Base-by-base conservation (phyloP, 2,329 filamentous ascomycete species). In the Fusarium sp. region DNA sequence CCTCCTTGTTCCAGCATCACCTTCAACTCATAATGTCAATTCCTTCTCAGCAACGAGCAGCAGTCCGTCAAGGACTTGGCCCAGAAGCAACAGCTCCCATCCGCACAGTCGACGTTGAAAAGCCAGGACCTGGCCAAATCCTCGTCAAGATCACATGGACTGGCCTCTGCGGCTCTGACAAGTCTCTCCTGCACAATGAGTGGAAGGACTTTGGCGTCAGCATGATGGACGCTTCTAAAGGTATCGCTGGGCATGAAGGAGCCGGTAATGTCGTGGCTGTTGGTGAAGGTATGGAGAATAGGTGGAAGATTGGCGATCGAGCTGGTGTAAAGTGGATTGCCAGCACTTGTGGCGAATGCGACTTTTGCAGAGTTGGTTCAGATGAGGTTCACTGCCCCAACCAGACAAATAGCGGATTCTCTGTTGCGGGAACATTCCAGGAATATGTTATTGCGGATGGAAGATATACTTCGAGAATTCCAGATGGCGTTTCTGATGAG, bases 291-390 rank as follows among this genome's bases (percentile, higher is more conserved):
- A 94, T 95, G 74, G 84, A 88, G 2, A 92, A 94, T 72, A 84
- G 95, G 63, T 87, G 94, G 81, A 87, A 74, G 54, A 22, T 97
- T 78, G 94, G 95, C 75, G 94, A 97, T 77, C 87, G 94, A 73
- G 95, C 90, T 63, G 95, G 95, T 79, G 89, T 98, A 81, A 97
- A 93, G 86, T 97, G 94, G 94, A 87, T 97, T 78, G 95, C 97
- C 81, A 93, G 93, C 66, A 91, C 92, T 17, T 98, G 95, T 82
- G 87, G 96, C 60, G 83, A 87, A 63, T 98, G 95, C 84, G 88
- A 91, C 75, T 97, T 93, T 87, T 98, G 95, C 85, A 90, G 91
- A 79, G 88, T 90, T 14, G 75, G 77, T 70, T 83, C 89, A 20
- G 92, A 97, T 77, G 94, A 98, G 83, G 92, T 94, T 2, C 90